Conservation (phyloP, 2,329 filamentous ascomycete genomes). For the Ophiognomonia clavigignenti-juglandacearum region DNA sequence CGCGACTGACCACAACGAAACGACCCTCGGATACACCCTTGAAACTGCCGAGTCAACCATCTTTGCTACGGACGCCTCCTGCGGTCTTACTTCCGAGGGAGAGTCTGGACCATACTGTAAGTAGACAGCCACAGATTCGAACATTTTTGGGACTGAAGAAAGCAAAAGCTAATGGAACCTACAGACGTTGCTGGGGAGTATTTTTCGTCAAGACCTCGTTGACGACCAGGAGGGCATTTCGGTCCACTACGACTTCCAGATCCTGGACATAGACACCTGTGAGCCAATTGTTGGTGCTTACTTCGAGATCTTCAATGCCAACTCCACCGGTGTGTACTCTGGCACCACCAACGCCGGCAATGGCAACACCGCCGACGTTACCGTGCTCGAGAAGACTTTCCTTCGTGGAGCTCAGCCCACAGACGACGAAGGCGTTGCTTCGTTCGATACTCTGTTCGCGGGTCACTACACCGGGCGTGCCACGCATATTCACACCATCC, state of each 20-base stretch:
- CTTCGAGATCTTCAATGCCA: constrained; percentile 47
- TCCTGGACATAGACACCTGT: constrained; percentile 49
- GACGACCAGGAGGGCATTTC: constrained; percentile 44
- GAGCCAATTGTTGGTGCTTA: constrained; percentile 40
- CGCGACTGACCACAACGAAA: constrained; percentile 29
- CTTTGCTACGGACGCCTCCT: constrained; percentile 33
- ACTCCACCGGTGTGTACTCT: constrained; percentile 40
- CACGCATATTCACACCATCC: constrained; percentile 36
- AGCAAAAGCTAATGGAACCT: neutral
- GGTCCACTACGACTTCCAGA: constrained; percentile 45
- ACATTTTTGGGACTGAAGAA: neutral
- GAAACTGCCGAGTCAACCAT: constrained; percentile 24
- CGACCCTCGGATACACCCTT: constrained; percentile 24
- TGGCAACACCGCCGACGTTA: constrained; percentile 18
- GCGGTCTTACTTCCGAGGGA: constrained; percentile 39
- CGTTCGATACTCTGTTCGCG: constrained; percentile 42
- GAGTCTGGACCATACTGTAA: constrained; percentile 41
- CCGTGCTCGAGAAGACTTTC: constrained; percentile 33
- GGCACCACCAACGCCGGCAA: constrained; percentile 24
- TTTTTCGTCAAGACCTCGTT: constrained; percentile 41
- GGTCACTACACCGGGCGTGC: constrained; percentile 40
- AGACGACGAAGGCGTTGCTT: constrained; percentile 42
- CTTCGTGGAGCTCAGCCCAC: constrained; percentile 43
- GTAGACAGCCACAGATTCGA: neutral
- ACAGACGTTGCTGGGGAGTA: constrained; percentile 42